These are phyloP conservation scores for Calonectria henricotiae DNA, from an alignment of 2,329 filamentous ascomycete species.

Conservation along the genomic window DNA sequence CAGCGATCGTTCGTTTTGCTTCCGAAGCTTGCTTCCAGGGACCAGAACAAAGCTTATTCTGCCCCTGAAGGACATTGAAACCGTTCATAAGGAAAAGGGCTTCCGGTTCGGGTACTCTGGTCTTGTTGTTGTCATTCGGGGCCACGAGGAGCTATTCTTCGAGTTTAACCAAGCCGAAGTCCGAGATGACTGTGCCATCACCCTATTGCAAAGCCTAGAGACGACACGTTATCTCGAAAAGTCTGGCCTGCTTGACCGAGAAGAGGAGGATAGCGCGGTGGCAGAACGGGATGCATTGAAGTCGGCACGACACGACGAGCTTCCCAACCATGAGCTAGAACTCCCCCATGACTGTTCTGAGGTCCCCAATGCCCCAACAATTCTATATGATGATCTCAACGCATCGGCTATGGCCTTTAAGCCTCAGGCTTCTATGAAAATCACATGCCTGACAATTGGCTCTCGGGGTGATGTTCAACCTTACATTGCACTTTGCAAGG, in stretches of 20 bases:
- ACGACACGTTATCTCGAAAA: constrained; percentile 80
- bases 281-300: constrained; percentile 87
- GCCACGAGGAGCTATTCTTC: constrained; percentile 97
- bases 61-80: constrained; percentile 92
- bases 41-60: constrained; percentile 94
- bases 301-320: constrained; percentile 76
- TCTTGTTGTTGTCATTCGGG: constrained; percentile 91
- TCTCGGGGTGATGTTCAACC: constrained; percentile 97
- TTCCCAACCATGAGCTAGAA: constrained; percentile 67
- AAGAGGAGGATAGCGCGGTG: constrained; percentile 81
- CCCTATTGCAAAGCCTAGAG: constrained; percentile 83
- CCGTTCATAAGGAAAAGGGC: constrained; percentile 93
- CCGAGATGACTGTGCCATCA: constrained; percentile 91
- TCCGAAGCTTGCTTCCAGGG: constrained; percentile 90
- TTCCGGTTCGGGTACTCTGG: constrained; percentile 94
- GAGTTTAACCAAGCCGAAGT: constrained; percentile 86
- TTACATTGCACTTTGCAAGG: constrained; percentile 96
- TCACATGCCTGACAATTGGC: constrained; percentile 96
- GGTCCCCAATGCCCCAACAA: constrained; percentile 76
- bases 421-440: constrained; percentile 82
- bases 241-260: constrained; percentile 78
- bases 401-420: constrained; percentile 95
- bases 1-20: constrained; percentile 90
- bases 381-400: constrained; percentile 90
- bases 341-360: constrained; percentile 65